Conservation (phyloP, 148 eudicot genomes). For the Bassia scoparia region DNA sequence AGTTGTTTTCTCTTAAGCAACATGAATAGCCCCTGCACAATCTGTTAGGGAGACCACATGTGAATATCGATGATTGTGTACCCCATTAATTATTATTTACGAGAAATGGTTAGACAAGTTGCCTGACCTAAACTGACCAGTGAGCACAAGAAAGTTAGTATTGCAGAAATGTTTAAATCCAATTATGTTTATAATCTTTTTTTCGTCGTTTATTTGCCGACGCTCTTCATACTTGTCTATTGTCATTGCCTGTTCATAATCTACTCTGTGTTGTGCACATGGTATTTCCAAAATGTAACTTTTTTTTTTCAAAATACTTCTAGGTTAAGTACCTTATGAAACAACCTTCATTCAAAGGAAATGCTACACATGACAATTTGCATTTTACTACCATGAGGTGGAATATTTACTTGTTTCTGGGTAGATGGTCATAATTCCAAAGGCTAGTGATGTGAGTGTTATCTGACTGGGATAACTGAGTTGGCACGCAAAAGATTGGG, state of each 20-base stretch:
- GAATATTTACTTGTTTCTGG: conserved; percentile 76
- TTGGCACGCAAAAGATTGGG: conserved; percentile 98
- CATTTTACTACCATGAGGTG: conserved; percentile 77
- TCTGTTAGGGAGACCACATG: too few species aligned
- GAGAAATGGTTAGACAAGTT: too few species aligned
- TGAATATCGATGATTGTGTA: too few species aligned
- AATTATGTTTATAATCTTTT: neutral
- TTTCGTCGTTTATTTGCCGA: neutral
- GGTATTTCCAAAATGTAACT: neutral
- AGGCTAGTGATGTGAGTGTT: conserved; percentile 45
- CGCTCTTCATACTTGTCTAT: neutral
- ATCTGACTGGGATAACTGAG: conserved; percentile 82
- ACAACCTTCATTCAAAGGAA: conserved; percentile 53
- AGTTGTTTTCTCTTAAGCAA: too few species aligned
- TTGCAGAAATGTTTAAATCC: neutral
- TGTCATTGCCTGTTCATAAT: neutral
- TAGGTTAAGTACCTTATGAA: conserved; percentile 79
- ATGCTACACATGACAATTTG: conserved; percentile 77
- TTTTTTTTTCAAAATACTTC: neutral
- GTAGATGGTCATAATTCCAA: conserved; percentile 41
- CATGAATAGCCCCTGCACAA: too few species aligned
- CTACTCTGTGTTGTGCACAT: neutral
- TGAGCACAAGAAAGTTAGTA: too few species aligned
- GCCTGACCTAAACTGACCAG: too few species aligned
- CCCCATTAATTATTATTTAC: too few species aligned